Percentiles rank a stretch among this genome's conserved stretches.
Evolutionary conservation across 2,329 filamentous ascomycete species (phyloP).

Genomic region (Paracoccidioides brasiliensis): DNA sequence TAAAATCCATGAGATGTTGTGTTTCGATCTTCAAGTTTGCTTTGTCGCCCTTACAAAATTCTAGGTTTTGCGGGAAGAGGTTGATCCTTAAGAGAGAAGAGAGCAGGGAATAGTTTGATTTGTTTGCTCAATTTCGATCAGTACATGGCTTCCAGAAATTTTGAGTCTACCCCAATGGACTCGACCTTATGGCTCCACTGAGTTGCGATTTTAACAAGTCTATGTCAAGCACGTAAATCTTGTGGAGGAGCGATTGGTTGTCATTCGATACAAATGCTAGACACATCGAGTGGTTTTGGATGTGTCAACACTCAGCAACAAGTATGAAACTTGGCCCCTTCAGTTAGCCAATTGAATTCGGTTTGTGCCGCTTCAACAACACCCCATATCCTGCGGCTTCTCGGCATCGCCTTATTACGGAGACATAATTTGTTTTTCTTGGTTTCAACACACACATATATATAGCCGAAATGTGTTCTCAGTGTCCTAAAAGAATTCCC

Average conservation of each 20-base stretch:
- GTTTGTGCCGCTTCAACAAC: background rate
- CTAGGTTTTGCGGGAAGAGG: background rate
- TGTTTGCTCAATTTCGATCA: conserved; percentile 1
- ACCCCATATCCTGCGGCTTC: background rate
- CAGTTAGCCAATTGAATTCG: background rate
- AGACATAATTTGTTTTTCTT: background rate
- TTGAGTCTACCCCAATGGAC: background rate
- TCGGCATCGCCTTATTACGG: background rate
- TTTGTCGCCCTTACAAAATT: background rate
- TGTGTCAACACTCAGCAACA: background rate
- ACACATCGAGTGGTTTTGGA: too few relatives aligned
- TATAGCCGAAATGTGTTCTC: conserved; percentile 1
- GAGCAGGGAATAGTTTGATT: background rate
- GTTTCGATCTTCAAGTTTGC: background rate
- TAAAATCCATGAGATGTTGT: background rate
- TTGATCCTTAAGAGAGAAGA: background rate
- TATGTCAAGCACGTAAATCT: conserved; percentile 1
- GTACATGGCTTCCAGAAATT: background rate
- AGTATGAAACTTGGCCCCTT: background rate
- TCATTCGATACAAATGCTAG: conserved; percentile 1
- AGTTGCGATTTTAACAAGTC: conserved; percentile 1
- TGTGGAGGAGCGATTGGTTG: conserved; percentile 1
- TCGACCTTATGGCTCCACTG: background rate
- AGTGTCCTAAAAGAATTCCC: background rate
- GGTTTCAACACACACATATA: background rate